phyloP scores from a whole-genome alignment of 2,329 filamentous ascomycete genomes.

The Ciborinia camelliae region DNA sequence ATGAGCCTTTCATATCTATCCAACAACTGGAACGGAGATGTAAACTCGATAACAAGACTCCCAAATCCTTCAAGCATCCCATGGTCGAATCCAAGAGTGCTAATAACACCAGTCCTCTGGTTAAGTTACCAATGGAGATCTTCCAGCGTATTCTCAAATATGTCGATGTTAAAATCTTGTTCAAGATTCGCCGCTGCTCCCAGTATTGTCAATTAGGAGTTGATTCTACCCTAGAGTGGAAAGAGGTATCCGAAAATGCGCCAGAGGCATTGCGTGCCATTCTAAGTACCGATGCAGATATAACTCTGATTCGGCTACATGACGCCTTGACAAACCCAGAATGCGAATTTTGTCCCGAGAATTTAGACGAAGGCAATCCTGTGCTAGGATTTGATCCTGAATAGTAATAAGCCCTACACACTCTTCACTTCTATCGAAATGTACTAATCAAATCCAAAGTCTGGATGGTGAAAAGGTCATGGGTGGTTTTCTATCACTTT shows the following conservation, averaged over 20 bases:
- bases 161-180: not conserved
- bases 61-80: not conserved
- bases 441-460: not conserved
- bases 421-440: not conserved
- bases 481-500: constrained; percentile 23
- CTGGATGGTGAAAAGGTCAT: not conserved
- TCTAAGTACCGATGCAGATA: not conserved
- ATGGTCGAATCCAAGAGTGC: not conserved
- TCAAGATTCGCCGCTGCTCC: not conserved
- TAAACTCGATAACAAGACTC: not conserved
- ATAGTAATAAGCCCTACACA: not conserved
- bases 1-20: not conserved
- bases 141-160: not conserved
- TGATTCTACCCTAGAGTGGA: not conserved
- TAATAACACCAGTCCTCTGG: not conserved
- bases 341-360: not conserved
- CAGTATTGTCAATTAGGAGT: not conserved
- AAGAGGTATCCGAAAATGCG: not conserved
- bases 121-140: constrained; percentile 1
- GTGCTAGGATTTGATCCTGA: not conserved
- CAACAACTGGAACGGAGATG: not conserved
- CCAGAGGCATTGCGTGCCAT: constrained; percentile 7
- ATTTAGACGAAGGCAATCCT: not conserved
- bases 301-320: not conserved
- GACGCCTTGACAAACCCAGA: not conserved